Conservation (phyloP, 129 eudicot genomes). For the Artemisia argyi region DNA sequence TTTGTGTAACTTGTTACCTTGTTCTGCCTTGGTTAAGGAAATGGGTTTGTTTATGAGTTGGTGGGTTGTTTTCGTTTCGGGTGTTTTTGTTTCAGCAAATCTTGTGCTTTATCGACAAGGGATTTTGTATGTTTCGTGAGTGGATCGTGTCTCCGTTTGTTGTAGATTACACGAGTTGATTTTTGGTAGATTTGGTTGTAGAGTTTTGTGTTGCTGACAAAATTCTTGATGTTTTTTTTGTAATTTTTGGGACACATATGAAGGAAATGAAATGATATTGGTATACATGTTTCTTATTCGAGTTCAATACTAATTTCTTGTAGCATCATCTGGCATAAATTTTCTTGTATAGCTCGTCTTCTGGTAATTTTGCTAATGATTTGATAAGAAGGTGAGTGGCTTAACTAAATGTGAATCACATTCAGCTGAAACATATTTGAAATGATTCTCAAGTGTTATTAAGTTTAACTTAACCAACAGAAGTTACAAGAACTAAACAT, state of each 20-base stretch:
- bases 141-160: conserved; percentile 19
- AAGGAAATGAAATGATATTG: not conserved
- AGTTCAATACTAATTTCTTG: not conserved
- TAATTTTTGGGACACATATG: conserved; percentile 2
- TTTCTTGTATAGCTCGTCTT: not conserved
- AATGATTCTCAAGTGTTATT: not conserved
- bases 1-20: conserved; percentile 50
- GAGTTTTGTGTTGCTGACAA: conserved; percentile 31
- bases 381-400: too few relatives aligned
- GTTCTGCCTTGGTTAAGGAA: conserved; percentile 64
- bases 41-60: conserved; percentile 80
- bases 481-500: conserved; percentile 3
- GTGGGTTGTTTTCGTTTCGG: conserved; percentile 82
- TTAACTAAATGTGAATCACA: too few relatives aligned
- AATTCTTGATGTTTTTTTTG: conserved; percentile 5
- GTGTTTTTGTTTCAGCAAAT: conserved; percentile 52
- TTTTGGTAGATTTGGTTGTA: conserved; percentile 21
- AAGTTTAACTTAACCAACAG: not conserved
- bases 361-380: too few relatives aligned
- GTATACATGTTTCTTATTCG: not conserved
- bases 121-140: conserved; percentile 73
- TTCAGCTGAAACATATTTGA: too few relatives aligned
- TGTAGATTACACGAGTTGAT: conserved; percentile 11
- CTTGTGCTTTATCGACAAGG: conserved; percentile 78
- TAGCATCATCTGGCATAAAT: not conserved